phyloP scores from a whole-genome alignment of 306 rosid genomes.

The Ammopiptanthus mongolicus region DNA sequence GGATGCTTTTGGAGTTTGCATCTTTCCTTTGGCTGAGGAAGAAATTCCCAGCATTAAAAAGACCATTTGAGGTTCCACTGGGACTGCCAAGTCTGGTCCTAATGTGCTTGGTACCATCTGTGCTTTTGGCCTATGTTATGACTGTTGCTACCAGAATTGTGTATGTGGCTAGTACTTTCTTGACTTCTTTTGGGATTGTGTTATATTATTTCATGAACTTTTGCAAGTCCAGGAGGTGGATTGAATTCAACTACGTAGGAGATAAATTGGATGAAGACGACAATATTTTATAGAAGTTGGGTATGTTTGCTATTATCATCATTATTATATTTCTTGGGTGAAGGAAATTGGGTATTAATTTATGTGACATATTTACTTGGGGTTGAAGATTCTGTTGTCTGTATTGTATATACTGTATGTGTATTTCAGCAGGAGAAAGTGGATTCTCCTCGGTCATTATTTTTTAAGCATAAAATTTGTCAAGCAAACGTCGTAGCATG shows the following conservation, averaged over 20 bases:
- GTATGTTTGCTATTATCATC: not conserved
- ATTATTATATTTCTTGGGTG: not conserved
- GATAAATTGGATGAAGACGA: conserved; percentile 17
- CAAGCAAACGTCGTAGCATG: not conserved
- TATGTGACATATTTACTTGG: not conserved
- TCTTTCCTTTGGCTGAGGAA: conserved; percentile 58
- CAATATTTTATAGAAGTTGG: not conserved
- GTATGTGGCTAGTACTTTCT: conserved; percentile 37
- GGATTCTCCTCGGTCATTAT: conserved; percentile 11
- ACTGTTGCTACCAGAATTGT: conserved; percentile 46
- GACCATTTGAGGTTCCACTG: conserved; percentile 66
- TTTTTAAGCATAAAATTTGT: not conserved
- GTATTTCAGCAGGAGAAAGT: not conserved
- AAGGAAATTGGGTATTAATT: not conserved
- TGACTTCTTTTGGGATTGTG: conserved; percentile 28
- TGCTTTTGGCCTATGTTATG: conserved; percentile 59
- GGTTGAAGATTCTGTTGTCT: conserved; percentile 40
- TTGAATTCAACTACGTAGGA: conserved; percentile 17
- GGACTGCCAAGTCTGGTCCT: conserved; percentile 36
- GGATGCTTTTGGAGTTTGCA: conserved; percentile 85
- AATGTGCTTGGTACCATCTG: conserved; percentile 71
- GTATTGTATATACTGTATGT: conserved; percentile 4
- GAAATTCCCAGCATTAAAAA: conserved; percentile 42
- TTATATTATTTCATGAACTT: conserved; percentile 34
- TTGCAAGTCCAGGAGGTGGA: conserved; percentile 34